phyloP scores from a whole-genome alignment of 306 rosid genomes.

The Ziziphus jujuba region DNA sequence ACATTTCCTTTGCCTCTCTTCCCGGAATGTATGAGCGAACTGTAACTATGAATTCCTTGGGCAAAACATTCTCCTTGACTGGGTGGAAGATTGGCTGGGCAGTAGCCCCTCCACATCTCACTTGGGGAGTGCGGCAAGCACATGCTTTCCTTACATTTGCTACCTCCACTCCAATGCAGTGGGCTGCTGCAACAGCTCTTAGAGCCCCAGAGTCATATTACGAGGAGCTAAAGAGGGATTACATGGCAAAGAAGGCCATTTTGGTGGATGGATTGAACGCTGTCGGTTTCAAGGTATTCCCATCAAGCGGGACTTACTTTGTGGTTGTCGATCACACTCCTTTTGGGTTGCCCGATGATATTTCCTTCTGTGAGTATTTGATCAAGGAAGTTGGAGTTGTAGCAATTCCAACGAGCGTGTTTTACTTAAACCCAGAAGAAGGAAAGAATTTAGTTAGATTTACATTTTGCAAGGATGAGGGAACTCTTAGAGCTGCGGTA shows the following conservation, averaged over 20 bases:
- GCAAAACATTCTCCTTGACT: constrained; percentile 90
- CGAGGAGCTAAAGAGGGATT: constrained; percentile 70
- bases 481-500: constrained; percentile 76
- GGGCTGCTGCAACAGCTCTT: constrained; percentile 86
- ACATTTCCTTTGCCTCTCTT: constrained; percentile 75
- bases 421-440: constrained; percentile 90
- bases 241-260: constrained; percentile 70
- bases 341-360: constrained; percentile 75
- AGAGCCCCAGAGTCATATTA: constrained; percentile 88
- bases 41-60: constrained; percentile 82
- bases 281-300: constrained; percentile 82
- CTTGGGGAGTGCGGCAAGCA: constrained; percentile 86
- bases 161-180: constrained; percentile 85
- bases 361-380: constrained; percentile 83
- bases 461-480: constrained; percentile 91
- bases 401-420: constrained; percentile 91
- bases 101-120: constrained; percentile 74
- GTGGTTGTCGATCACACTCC: constrained; percentile 94
- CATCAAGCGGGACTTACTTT: constrained; percentile 88
- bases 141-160: constrained; percentile 73
- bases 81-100: constrained; percentile 98
- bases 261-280: constrained; percentile 80
- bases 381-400: constrained; percentile 92
- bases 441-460: constrained; percentile 90
- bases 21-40: constrained; percentile 92